Base-by-base conservation (phyloP, 2,329 filamentous ascomycete genomes). In the Leptographium wingfieldii region DNA sequence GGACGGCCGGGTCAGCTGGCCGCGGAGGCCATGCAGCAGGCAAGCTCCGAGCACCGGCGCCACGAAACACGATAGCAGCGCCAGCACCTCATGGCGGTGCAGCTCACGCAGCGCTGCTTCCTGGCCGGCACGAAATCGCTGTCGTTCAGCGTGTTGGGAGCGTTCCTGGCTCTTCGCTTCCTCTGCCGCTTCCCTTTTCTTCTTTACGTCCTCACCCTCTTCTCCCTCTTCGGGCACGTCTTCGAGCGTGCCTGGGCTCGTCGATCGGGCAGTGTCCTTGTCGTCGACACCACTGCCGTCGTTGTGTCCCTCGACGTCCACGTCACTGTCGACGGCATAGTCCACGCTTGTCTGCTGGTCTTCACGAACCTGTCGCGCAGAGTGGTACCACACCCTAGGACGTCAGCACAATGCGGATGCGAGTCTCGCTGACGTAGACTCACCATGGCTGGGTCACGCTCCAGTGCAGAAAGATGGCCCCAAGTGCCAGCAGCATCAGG, bases 401-500 rank as follows among this genome's bases (percentile, higher is more conserved):
- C 4, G 55, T 48, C 31, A 57, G 43, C 19, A 35, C 33, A 2
- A 35, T 35, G 2, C 6, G 6, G 35, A 25, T 35, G 40, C 19
- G 4, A 27, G 49, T 54, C 10, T 56, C 33, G 19, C 49, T 54
- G 10, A 27, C 16, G 6, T 5, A n/a, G 29, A 63, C 80, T 69
- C 76, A 92, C 92, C 92, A 97, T 66, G 92, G 92, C 65, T 94
- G 78, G 60, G 90, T 86, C 52, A 96, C 87, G 56, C 89, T 92
- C 90, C 91, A 96, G 70, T 96, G 92, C 63, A 97, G 76, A 68
- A 96, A 95, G 53, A 96, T 80, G 5, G 87, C 89, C 2, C 89
- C 88, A 63, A 97, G 73, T 3, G 81, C 84, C 38, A 97, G 74
- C 40, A 97, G 77, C 66, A 94, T 86, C 33, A 95, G 73, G 71